Evolutionary conservation across 306 rosid species (phyloP).

Genomic region (Gynostemma pentaphyllum): DNA sequence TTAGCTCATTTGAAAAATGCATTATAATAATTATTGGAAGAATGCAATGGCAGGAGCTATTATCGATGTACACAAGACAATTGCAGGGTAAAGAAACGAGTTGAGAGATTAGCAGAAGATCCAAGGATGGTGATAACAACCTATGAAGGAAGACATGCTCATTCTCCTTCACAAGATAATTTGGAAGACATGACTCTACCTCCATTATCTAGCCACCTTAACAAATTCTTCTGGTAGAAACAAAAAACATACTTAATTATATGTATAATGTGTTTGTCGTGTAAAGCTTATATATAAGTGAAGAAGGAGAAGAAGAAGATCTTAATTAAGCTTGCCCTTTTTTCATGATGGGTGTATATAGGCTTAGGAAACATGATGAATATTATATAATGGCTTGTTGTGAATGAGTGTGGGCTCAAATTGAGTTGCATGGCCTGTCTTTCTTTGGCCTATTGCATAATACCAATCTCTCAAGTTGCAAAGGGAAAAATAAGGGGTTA

Average conservation of each 20-base stretch:
- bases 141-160: conserved; percentile 6
- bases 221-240: background rate
- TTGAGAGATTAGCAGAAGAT: conserved; percentile 3
- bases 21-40: no score
- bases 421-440: background rate
- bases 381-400: background rate
- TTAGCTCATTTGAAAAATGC: background rate
- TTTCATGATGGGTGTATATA: no score
- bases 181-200: background rate
- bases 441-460: background rate
- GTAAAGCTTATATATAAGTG: background rate
- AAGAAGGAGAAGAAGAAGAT: no score
- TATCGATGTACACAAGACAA: conserved; percentile 2
- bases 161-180: background rate
- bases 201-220: background rate
- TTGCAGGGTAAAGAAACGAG: conserved; percentile 4
- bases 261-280: background rate
- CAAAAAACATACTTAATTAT: background rate
- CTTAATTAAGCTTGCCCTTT: no score
- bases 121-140: conserved; percentile 8
- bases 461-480: no score
- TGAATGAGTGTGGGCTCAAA: background rate
- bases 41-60: conserved; percentile 6
- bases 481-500: no score
- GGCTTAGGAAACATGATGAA: background rate